These are phyloP conservation scores for Dioscorea alata DNA, from an alignment of 106 monocot species.

Conservation along the genomic window DNA sequence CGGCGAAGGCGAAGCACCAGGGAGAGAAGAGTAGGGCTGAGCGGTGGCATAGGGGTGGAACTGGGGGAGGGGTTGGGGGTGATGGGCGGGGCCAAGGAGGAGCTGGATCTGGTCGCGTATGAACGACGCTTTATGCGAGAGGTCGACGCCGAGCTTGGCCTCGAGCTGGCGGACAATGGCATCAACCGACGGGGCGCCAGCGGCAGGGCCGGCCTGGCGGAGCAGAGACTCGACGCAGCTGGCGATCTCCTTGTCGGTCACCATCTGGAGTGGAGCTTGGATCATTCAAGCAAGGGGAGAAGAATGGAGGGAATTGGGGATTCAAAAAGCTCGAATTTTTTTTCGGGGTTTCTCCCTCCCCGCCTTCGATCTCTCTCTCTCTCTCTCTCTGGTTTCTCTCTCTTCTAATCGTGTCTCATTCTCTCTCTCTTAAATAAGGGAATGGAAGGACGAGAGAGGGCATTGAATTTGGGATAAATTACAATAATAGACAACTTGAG, in stretches of 20 bases:
- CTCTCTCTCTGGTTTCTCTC: too few relatives aligned
- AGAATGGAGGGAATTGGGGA: neutral
- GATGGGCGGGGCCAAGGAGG: constrained; percentile 30
- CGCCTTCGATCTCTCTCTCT: neutral
- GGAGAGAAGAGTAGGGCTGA: constrained; percentile 10
- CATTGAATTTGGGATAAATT: neutral
- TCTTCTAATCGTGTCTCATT: neutral
- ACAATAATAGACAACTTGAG: too few relatives aligned
- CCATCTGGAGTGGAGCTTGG: constrained; percentile 20
- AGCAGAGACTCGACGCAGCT: constrained; percentile 76
- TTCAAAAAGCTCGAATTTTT: too few relatives aligned
- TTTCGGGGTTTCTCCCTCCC: too few relatives aligned
- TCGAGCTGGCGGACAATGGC: constrained; percentile 71
- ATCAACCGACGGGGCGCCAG: constrained; percentile 23
- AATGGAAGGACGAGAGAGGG: neutral
- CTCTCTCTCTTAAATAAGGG: constrained; percentile 12
- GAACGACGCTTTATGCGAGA: constrained; percentile 79
- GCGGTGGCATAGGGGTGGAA: constrained; percentile 8
- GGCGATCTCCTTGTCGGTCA: constrained; percentile 79
- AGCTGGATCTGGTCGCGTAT: constrained; percentile 65
- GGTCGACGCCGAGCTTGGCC: constrained; percentile 70
- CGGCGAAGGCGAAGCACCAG: constrained; percentile 14
- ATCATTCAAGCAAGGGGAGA: neutral
- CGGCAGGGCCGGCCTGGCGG: constrained; percentile 28
- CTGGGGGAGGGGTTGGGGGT: neutral